Percentiles rank a stretch among this genome's conserved stretches.
These are phyloP conservation scores for Conticribra guillardii DNA, from an alignment of 108 stramenopile genomes.

Conservation along the genomic window DNA sequence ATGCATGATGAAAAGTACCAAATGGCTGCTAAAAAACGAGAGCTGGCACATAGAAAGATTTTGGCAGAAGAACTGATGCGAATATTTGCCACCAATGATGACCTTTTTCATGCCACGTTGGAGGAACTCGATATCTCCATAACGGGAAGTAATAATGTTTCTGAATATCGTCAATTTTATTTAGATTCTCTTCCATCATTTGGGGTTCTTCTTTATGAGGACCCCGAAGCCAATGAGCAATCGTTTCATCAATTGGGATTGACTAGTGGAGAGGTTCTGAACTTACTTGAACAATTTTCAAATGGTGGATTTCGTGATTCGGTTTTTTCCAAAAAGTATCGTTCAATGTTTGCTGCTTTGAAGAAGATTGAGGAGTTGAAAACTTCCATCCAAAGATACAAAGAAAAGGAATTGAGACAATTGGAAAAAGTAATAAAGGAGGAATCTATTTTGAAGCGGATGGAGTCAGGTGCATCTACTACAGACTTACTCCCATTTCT, in stretches of 20 bases:
- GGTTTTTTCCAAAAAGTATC: slow-evolving; percentile 44
- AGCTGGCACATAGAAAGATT: neutral
- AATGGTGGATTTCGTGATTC: slow-evolving; percentile 55
- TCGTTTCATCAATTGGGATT: neutral
- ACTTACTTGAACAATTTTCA: slow-evolving; percentile 31
- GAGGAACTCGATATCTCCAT: slow-evolving; percentile 45
- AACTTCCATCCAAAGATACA: neutral
- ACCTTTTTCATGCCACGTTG: slow-evolving; percentile 54
- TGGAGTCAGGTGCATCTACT: no score
- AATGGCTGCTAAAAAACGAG: neutral
- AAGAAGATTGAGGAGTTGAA: slow-evolving; percentile 13
- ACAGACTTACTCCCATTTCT: no score
- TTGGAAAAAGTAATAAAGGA: slow-evolving; percentile 1
- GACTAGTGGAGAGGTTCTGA: neutral
- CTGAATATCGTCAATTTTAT: slow-evolving; percentile 60
- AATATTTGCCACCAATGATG: slow-evolving; percentile 22
- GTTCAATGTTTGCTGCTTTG: slow-evolving; percentile 22
- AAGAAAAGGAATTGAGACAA: neutral
- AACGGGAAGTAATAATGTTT: slow-evolving; percentile 22
- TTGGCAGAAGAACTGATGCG: slow-evolving; percentile 20
- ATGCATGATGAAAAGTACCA: slow-evolving; percentile 3
- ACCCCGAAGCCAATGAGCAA: slow-evolving; percentile 18
- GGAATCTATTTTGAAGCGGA: neutral
- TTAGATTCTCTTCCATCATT: slow-evolving; percentile 58
- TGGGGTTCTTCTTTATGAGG: slow-evolving; percentile 19